phyloP scores from a whole-genome alignment of 257 asterid species.

The Handroanthus guayacan region DNA sequence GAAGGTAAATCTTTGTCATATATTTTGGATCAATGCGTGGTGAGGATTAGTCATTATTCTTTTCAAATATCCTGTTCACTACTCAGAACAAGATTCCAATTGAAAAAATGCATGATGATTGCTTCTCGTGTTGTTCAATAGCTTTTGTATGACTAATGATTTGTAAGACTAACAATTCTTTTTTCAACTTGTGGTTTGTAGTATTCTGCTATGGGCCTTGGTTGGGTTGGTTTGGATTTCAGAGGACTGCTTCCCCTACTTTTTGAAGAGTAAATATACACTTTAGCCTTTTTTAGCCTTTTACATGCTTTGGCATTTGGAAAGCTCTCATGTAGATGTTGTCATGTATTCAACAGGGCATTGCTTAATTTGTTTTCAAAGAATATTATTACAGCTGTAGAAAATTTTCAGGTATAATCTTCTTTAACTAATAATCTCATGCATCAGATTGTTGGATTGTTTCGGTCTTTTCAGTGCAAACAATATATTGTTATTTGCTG shows the following conservation, averaged over 20 bases:
- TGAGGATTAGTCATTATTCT: conserved; percentile 49
- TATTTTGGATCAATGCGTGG: conserved; percentile 97
- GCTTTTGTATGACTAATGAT: background rate
- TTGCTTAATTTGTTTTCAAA: conserved; percentile 82
- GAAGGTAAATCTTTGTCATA: conserved; percentile 96
- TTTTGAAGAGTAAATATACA: conserved; percentile 84
- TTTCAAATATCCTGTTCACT: background rate
- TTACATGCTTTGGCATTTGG: conserved; percentile 20
- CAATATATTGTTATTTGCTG: conserved; percentile 29
- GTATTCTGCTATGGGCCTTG: conserved; percentile 98
- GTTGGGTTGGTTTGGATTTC: conserved; percentile 97
- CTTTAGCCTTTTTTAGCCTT: background rate
- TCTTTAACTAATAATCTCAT: conserved; percentile 1
- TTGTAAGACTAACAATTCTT: conserved; percentile 12
- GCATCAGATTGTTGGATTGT: conserved; percentile 5
- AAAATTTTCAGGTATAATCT: conserved; percentile 84
- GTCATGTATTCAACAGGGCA: conserved; percentile 64
- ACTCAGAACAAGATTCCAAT: no score
- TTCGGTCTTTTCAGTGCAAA: conserved; percentile 3
- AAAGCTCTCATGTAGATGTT: conserved; percentile 34
- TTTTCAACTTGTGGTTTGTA: conserved; percentile 47
- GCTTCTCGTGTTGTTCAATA: conserved; percentile 11
- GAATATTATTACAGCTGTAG: conserved; percentile 92
- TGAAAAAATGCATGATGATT: no score
- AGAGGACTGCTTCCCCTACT: conserved; percentile 97